These are phyloP conservation scores for Miscanthus lutarioriparius DNA, from an alignment of 176 grass and related monocot species.

Conservation along the genomic window DNA sequence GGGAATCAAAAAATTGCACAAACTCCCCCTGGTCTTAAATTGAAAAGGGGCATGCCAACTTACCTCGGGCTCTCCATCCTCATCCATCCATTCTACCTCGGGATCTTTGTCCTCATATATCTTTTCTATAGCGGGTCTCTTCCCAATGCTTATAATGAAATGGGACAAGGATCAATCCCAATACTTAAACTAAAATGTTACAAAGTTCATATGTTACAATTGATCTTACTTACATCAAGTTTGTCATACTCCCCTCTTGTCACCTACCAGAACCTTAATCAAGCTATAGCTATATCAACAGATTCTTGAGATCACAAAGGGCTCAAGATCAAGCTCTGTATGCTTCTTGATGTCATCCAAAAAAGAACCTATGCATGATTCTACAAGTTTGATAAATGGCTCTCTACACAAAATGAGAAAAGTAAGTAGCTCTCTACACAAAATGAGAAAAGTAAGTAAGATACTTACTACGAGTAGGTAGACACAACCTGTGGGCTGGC, in stretches of 20 bases:
- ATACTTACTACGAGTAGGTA: not conserved
- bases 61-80: too few relatives aligned
- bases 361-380: not conserved
- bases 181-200: not conserved
- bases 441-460: not conserved
- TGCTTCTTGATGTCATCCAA: not conserved
- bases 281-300: too few relatives aligned
- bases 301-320: too few relatives aligned
- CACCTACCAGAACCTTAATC: too few relatives aligned
- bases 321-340: too few relatives aligned
- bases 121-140: not conserved
- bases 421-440: not conserved
- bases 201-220: not conserved
- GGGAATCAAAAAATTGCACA: too few relatives aligned
- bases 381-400: conserved; percentile 10
- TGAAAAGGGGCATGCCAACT: too few relatives aligned
- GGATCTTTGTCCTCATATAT: too few relatives aligned
- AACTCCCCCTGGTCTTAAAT: too few relatives aligned
- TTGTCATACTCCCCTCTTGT: not conserved
- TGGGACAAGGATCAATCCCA: conserved; percentile 5
- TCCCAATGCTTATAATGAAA: not conserved
- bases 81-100: too few relatives aligned
- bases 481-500: not conserved
- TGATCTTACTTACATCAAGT: not conserved
- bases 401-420: too few relatives aligned